phyloP scores from a whole-genome alignment of 352 stramenopile species.

The Pythium angustatum region DNA sequence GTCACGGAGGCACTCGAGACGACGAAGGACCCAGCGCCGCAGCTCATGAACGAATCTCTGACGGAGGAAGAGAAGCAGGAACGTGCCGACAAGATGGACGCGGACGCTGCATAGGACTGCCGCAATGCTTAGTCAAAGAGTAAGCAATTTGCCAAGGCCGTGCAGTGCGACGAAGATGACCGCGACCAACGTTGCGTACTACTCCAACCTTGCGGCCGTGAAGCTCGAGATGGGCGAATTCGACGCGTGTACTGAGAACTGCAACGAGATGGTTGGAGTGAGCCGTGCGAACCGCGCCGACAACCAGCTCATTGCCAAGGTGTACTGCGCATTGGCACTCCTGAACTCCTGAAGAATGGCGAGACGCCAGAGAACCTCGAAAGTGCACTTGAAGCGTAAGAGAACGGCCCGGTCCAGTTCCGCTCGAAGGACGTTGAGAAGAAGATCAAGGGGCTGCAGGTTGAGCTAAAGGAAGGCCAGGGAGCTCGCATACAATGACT shows the following conservation, averaged over 20 bases:
- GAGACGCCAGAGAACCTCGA: slow-evolving; percentile 86
- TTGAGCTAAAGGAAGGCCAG: slow-evolving; percentile 96
- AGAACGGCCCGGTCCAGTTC: slow-evolving; percentile 87
- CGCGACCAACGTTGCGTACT: slow-evolving; percentile 96
- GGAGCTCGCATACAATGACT: slow-evolving; percentile 95
- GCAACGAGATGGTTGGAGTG: slow-evolving; percentile 95
- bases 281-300: slow-evolving; percentile 93
- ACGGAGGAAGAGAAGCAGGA: slow-evolving; percentile 84
- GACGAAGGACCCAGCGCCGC: no score
- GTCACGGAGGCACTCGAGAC: slow-evolving; percentile 48
- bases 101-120: slow-evolving; percentile 91
- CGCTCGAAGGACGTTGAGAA: slow-evolving; percentile 92
- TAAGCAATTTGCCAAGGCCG: slow-evolving; percentile 94
- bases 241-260: slow-evolving; percentile 93
- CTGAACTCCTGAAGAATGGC: slow-evolving; percentile 95
- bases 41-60: slow-evolving; percentile 84
- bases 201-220: slow-evolving; percentile 97
- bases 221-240: slow-evolving; percentile 96
- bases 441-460: slow-evolving; percentile 94
- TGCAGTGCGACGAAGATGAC: slow-evolving; percentile 97
- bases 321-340: slow-evolving; percentile 95
- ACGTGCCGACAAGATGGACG: slow-evolving; percentile 61
- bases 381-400: slow-evolving; percentile 85
- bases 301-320: slow-evolving; percentile 96
- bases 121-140: slow-evolving; percentile 98